Evolutionary conservation across 805 yeast species (phyloP), one percentile per base, ranked within the genome.

Genomic region (Saturnispora sekii): DNA sequence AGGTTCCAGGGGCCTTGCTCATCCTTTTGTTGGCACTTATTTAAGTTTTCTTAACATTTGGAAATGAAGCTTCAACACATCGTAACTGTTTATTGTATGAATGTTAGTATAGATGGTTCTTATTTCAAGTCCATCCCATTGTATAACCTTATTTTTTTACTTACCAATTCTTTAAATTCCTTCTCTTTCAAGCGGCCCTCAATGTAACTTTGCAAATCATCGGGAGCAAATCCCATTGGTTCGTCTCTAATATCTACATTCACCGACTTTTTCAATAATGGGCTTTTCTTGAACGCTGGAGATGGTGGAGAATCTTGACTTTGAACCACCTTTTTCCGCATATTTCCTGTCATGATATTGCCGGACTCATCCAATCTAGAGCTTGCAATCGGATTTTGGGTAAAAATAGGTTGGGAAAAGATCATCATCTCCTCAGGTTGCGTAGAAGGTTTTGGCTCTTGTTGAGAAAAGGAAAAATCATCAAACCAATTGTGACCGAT

Each of bases 121-220:
- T 11, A 14, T 30, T 10, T 18, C 21, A 7, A 26, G 12, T 21
- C 8, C 16, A 5, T 40, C n/a, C 29, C 3, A 28, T 40, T 32
- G 10, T 30, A 15, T 12, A 18, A 14, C 10, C 14, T 29, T 15
- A 10, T 28, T 16, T 12, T 18, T 29, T 11, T 29, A 38, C 41
- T 3, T 43, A 43, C 46, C 29, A 43, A 28, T 14, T 43, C 34
- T 14, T 26, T 26, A 32, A 43, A 43, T 10, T 38, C 38, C 5
- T 26, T 16, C 10, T 43, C 46, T 32, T 37, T 28, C 12, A 43
- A 26, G 10, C 34, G 32, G 5, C 29, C 30, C n/a, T 14, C 14
- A 15, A 43, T 43, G 34, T 43, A 43, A 21, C 15, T 9, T 15
- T 28, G 18, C n/a, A 40, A 14, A 11, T 40, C 15, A 5, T 16